Base-by-base conservation (phyloP, 179 eudicot genomes). In the Gypsophila paniculata region DNA sequence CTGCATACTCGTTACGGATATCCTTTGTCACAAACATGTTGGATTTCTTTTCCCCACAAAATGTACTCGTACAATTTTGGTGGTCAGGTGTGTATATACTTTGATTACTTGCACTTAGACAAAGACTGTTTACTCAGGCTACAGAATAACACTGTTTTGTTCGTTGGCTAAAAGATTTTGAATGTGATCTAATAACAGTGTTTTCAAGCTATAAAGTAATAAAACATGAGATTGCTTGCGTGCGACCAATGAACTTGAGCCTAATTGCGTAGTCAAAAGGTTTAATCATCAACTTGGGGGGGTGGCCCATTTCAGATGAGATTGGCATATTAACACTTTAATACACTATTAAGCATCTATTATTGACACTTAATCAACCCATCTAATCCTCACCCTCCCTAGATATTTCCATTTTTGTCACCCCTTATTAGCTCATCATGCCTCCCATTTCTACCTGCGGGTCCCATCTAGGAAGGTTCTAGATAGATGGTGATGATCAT, bases 221-320 rank as follows among this genome's bases (percentile, higher is more conserved):
- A n/a, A n/a, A n/a, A n/a, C n/a, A 62, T 63, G 38, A 72, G 6
- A 32, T 73, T 32, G 58, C 57, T 71, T 71, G 59, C 65, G 18
- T 26, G 49, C 32, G 32, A n/a, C 65, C 65, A 46, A 55, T 42
- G 58, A 66, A 66, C 32, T 74, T 74, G 71, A 72, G 72, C 58
- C 42, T 38, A 65, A 66, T 23, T 18, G 23, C 29, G 7, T 39
- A 23, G 29, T 17, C 61, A 32, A 12, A 53, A 54, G 10, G 54
- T 65, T 65, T 6, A 65, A 65, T 73, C 65, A 74, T 57, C 32
- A 73, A 36, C 12, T n/a, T 66, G 55, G 48, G 42, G 61, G 10
- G 4, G 4, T 65, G 53, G n/a, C 36, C 71, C 76, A 73, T 2
- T 36, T 29, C 12, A 25, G 52, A 62, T 62, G 69, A 18, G 32